Evolutionary conservation across 2,329 filamentous ascomycete species (phyloP), one percentile per base, ranked within the genome.

Genomic region (Botrytis fragariae): DNA sequence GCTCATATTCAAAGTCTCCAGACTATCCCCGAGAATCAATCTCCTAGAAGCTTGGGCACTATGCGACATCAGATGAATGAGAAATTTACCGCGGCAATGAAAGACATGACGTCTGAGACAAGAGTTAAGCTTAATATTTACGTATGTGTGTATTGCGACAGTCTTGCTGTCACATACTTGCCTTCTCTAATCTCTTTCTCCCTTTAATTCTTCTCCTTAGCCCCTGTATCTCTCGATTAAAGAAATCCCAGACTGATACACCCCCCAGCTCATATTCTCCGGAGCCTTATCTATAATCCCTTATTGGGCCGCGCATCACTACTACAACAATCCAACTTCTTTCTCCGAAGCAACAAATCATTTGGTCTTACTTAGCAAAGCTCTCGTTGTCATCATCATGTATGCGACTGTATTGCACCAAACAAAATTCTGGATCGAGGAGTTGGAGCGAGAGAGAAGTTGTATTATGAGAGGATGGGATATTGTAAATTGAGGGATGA

Each of bases 111-210:
- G 22, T 54, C 64, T 29, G n/a, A 59, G 22, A 37, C 37, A 9
- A 54, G 32, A 32, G 29, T 72, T 60, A n/a, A 48, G 42, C 37
- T 67, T 48, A 72, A 29, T 35, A 71, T 65, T 44, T 25, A 42
- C 35, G 60, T 65, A 54, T 14, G 10, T 42, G 2, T 18, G n/a
- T 20, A 20, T 3, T 20, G 6, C 51, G 10, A 35, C 16, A 35
- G 4, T 22, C 39, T 48, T 6, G 7, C 25, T n/a, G 1, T n/a
- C 45, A 9, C 45, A n/a, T 18, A 25, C 4, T n/a, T 44, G 14
- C 6, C 57, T 61, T 29, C 61, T 35, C 37, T 5, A 16, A 54
- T 54, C 5, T 12, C 16, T 44, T 16, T 67, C 29, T 3, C 16
- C 22, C 18, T 20, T 59, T 25, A 20, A 8, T 39, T 6, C 10